Conservation (phyloP, 257 asterid species). For the Ligustrum vulgare region DNA sequence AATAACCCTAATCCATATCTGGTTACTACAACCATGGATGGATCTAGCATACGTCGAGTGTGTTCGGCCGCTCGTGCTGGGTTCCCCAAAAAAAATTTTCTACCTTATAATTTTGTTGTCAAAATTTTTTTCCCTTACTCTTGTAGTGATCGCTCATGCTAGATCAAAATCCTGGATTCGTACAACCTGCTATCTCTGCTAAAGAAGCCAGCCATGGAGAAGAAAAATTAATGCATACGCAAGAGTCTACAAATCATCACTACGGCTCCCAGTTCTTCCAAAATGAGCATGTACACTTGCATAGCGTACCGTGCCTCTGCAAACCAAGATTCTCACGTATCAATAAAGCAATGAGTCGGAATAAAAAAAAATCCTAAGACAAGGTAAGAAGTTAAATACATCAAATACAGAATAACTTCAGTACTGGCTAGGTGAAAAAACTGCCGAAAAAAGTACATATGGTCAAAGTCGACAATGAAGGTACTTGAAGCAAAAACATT, state of each 20-base stretch:
- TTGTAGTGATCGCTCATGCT: too few species aligned
- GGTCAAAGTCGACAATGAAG: neutral
- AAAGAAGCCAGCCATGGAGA: slow-evolving; percentile 58
- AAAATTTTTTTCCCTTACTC: too few species aligned
- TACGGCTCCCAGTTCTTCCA: slow-evolving; percentile 66
- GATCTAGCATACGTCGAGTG: too few species aligned
- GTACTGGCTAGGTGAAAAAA: slow-evolving; percentile 69
- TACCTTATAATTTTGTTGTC: too few species aligned
- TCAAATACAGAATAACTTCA: neutral
- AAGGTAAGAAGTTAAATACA: neutral
- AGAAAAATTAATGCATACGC: slow-evolving; percentile 60
- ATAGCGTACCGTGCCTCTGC: slow-evolving; percentile 64
- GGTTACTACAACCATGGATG: too few species aligned
- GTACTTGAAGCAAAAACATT: neutral
- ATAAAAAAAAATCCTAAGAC: neutral
- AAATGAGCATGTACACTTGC: slow-evolving; percentile 70
- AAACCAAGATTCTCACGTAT: slow-evolving; percentile 21
- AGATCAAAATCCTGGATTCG: too few species aligned
- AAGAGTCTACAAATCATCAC: slow-evolving; percentile 67
- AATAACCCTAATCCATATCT: slow-evolving; percentile 1
- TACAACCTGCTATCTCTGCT: slow-evolving; percentile 64
- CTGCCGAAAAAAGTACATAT: slow-evolving; percentile 51
- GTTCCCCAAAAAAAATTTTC: too few species aligned
- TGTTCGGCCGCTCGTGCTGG: too few species aligned
- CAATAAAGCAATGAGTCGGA: slow-evolving; percentile 1